Evolutionary conservation across 306 rosid genomes (phyloP).

Genomic region (Dicorynia guianensis): DNA sequence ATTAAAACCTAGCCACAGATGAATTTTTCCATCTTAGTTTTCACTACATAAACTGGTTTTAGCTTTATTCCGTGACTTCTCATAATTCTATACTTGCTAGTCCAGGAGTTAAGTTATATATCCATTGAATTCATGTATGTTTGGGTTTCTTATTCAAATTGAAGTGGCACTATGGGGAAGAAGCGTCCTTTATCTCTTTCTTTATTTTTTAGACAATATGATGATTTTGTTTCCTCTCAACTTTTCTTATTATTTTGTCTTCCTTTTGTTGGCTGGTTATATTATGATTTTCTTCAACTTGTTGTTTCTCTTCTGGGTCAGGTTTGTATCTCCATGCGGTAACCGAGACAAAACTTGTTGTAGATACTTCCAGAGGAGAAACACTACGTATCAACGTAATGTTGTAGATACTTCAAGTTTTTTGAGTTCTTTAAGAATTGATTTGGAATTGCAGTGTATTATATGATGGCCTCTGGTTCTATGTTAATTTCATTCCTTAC

Average conservation of each 20-base stretch:
- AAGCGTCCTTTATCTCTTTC: not conserved
- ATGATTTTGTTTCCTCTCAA: not conserved
- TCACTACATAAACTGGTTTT: too few relatives aligned
- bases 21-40: too few relatives aligned
- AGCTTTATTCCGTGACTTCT: not conserved
- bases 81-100: not conserved
- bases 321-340: constrained; percentile 87
- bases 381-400: constrained; percentile 95
- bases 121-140: not conserved
- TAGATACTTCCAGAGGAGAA: constrained; percentile 97
- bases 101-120: not conserved
- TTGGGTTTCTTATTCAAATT: not conserved
- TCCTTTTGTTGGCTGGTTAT: constrained; percentile 3
- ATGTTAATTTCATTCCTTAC: not conserved
- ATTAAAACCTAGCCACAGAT: too few relatives aligned
- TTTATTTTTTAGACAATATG: not conserved
- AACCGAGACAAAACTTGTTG: constrained; percentile 87
- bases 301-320: constrained; percentile 44
- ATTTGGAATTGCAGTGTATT: not conserved
- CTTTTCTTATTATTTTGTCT: too few relatives aligned
- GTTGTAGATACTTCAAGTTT: not conserved
- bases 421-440: not conserved
- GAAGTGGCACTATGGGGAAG: not conserved
- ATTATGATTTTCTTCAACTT: not conserved
- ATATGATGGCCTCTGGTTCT: not conserved